Conservation (phyloP, 208 protist species). For the Novymonas esmeraldas region DNA sequence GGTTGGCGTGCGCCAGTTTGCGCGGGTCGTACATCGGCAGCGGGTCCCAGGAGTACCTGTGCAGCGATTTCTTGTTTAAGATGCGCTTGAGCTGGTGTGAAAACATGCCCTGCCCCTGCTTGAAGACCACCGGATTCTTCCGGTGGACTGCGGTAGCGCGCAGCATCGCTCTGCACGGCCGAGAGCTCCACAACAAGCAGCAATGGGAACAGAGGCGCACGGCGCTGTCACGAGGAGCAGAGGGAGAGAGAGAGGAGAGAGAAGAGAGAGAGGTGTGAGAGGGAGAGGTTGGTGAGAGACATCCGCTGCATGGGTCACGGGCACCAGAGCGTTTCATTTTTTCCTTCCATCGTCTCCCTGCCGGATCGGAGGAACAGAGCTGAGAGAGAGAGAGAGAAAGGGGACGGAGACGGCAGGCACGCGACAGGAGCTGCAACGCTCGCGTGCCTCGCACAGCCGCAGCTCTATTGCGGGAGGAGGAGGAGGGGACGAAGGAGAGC, state of each 20-base stretch:
- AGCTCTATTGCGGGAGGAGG: too few relatives aligned
- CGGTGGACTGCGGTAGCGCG: constrained; percentile 27
- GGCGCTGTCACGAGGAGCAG: not conserved
- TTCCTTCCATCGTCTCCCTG: too few relatives aligned
- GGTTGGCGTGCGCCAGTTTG: constrained; percentile 82
- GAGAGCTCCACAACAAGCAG: not conserved
- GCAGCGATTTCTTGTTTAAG: constrained; percentile 90
- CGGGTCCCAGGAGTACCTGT: constrained; percentile 90
- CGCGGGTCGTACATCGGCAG: constrained; percentile 92
- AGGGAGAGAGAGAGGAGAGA: not conserved
- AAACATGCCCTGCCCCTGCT: constrained; percentile 93
- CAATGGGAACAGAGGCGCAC: not conserved
- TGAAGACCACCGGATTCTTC: constrained; percentile 92
- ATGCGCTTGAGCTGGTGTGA: constrained; percentile 91
- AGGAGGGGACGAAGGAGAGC: too few relatives aligned
- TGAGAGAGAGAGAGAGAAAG: too few relatives aligned
- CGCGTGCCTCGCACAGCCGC: too few relatives aligned
- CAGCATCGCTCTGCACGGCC: constrained; percentile 49
- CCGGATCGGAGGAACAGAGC: too few relatives aligned
- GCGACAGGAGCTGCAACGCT: too few relatives aligned
- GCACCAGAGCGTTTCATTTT: too few relatives aligned
- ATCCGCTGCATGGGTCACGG: too few relatives aligned
- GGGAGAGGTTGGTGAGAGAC: not conserved
- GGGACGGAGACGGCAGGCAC: too few relatives aligned
- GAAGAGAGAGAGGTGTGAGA: not conserved